A percentile compares a stretch with the other conserved stretches of the same genome.
phyloP scores from a whole-genome alignment of 345 rosid species.

The Acer negundo region DNA sequence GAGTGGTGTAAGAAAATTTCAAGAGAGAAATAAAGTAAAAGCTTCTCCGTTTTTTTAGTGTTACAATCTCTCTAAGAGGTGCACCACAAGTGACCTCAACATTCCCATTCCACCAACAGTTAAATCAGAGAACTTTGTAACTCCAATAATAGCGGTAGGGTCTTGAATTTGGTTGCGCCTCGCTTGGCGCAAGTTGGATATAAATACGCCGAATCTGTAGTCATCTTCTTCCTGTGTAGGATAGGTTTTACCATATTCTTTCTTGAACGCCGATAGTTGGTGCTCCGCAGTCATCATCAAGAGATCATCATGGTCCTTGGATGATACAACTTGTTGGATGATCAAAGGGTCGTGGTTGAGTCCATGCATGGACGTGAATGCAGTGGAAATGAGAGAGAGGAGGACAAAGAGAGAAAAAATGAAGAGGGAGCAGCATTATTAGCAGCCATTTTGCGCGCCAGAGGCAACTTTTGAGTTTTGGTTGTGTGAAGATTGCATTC shows the following conservation, averaged over 20 bases:
- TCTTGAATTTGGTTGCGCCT: constrained; percentile 66
- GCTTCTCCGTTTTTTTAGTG: too few species aligned
- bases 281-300: constrained; percentile 51
- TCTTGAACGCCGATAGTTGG: constrained; percentile 76
- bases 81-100: too few species aligned
- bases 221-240: constrained; percentile 76
- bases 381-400: constrained; percentile 23
- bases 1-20: too few species aligned
- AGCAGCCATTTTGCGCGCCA: too few species aligned
- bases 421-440: neutral
- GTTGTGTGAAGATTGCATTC: too few species aligned
- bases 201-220: constrained; percentile 67
- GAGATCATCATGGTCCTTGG: constrained; percentile 39
- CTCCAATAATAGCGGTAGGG: constrained; percentile 84
- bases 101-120: too few species aligned
- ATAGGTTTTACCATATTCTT: constrained; percentile 63
- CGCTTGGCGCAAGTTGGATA: constrained; percentile 66
- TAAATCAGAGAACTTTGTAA: constrained; percentile 94
- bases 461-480: too few species aligned
- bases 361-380: constrained; percentile 15
- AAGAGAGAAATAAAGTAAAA: too few species aligned
- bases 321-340: constrained; percentile 78
- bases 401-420: constrained; percentile 21
- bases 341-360: constrained; percentile 38
- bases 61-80: too few species aligned